phyloP scores from a whole-genome alignment of 306 rosid species.

The Parietaria judaica region DNA sequence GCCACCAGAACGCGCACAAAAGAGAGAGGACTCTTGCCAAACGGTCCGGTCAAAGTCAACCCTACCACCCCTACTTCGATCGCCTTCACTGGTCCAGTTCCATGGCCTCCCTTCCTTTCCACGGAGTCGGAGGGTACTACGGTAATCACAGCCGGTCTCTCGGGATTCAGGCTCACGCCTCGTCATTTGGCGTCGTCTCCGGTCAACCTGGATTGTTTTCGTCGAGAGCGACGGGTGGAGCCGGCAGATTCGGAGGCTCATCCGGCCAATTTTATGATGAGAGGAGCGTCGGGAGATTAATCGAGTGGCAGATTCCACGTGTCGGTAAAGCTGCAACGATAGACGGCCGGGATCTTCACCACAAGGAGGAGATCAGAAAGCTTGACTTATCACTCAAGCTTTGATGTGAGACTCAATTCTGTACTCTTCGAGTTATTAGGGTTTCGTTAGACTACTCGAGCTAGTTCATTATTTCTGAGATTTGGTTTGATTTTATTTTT shows the following conservation, averaged over 20 bases:
- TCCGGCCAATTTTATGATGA: conserved; percentile 1
- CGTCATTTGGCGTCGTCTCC: conserved; percentile 7
- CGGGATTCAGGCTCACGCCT: conserved; percentile 54
- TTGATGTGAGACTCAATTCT: conserved; percentile 6
- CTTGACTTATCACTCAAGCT: conserved; percentile 69
- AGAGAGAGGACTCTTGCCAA: conserved; percentile 69
- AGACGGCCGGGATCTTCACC: conserved; percentile 14
- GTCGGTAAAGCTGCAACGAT: neutral
- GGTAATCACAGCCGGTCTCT: conserved; percentile 25
- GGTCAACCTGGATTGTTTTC: conserved; percentile 24
- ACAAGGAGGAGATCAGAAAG: conserved; percentile 40
- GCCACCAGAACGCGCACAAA: conserved; percentile 93
- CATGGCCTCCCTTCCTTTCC: conserved; percentile 45
- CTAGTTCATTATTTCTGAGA: conserved; percentile 14
- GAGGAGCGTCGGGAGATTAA: conserved; percentile 19
- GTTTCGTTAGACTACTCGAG: neutral
- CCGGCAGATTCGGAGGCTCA: conserved; percentile 33
- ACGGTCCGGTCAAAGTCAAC: conserved; percentile 35
- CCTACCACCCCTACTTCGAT: conserved; percentile 26
- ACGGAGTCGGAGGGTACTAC: conserved; percentile 32
- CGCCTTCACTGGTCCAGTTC: conserved; percentile 22
- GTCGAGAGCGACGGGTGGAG: conserved; percentile 13
- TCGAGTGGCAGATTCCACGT: conserved; percentile 4
- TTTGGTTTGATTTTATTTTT: conserved; percentile 16
- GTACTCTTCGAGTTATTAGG: neutral